Conservation (phyloP, 805 yeast species). For the Candida morakotiae region DNA sequence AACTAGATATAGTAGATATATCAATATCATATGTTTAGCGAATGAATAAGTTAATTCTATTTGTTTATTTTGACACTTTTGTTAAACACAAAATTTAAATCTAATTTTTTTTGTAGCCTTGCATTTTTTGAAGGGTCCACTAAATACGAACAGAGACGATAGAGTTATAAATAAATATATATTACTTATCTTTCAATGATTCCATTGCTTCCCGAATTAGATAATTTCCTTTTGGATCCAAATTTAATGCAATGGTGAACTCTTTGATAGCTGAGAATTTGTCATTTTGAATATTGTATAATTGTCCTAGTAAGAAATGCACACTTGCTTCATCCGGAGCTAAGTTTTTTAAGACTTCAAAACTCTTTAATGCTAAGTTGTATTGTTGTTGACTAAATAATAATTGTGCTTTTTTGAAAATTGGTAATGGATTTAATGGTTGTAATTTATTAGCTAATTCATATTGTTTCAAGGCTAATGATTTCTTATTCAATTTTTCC, state of each 20-base stretch:
- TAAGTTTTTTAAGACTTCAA: constrained; percentile 64
- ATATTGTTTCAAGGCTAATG: constrained; percentile 75
- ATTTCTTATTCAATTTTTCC: constrained; percentile 67
- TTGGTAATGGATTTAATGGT: constrained; percentile 80
- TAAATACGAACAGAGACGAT: no score
- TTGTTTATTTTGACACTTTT: neutral
- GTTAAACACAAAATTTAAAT: no score
- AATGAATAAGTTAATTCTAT: neutral
- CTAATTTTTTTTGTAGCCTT: no score
- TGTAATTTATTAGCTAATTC: constrained; percentile 79
- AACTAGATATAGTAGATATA: constrained; percentile 3
- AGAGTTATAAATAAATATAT: no score
- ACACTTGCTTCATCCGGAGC: constrained; percentile 96
- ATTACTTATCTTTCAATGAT: constrained; percentile 24
- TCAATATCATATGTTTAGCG: neutral
- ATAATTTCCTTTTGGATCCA: constrained; percentile 91
- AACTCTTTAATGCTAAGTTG: constrained; percentile 67
- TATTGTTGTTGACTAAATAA: constrained; percentile 68
- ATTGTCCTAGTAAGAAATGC: constrained; percentile 82
- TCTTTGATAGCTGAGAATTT: constrained; percentile 77
- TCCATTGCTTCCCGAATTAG: constrained; percentile 83
- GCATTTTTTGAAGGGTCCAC: no score
- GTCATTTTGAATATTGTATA: constrained; percentile 72
- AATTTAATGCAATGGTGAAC: constrained; percentile 81
- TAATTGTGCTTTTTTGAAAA: constrained; percentile 84